phyloP scores from a whole-genome alignment of 1,284 basidiomycete genomes.

The Tausonia pullulans region DNA sequence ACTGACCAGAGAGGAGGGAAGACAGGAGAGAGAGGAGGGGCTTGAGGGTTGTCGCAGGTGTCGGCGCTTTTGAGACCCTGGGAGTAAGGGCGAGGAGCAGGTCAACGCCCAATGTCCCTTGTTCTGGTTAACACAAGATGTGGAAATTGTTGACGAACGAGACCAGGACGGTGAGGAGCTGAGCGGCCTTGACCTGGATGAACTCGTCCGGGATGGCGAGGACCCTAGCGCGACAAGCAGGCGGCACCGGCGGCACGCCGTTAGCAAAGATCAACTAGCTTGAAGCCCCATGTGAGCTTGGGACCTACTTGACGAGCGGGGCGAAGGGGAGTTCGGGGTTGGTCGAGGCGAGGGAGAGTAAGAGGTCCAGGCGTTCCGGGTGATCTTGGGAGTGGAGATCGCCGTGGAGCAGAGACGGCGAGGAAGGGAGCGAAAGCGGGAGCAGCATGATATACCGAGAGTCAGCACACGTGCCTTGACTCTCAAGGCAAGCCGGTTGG shows the following conservation, averaged over 20 bases:
- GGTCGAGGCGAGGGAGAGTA: slow-evolving; percentile 34
- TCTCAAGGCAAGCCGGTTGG: background rate
- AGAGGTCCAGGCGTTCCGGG: slow-evolving; percentile 22
- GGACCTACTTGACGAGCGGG: slow-evolving; percentile 62
- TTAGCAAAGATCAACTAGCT: background rate
- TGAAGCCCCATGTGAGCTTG: background rate
- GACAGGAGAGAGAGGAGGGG: slow-evolving; percentile 10
- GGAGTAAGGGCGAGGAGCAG: no score
- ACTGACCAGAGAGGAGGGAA: background rate
- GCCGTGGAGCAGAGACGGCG: background rate
- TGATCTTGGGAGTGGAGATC: no score
- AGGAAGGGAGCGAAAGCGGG: background rate
- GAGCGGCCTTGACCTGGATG: slow-evolving; percentile 75
- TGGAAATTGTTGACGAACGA: slow-evolving; percentile 37
- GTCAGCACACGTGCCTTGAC: no score
- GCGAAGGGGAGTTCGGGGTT: slow-evolving; percentile 73
- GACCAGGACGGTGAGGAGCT: slow-evolving; percentile 78
- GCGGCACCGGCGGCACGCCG: slow-evolving; percentile 16
- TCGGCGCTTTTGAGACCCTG: slow-evolving; percentile 2
- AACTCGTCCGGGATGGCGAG: slow-evolving; percentile 86
- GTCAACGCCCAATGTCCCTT: no score
- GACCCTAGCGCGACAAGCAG: slow-evolving; percentile 41
- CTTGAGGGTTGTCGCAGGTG: slow-evolving; percentile 5
- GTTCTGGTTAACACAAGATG: no score
- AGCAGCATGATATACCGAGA: no score